Conservation (phyloP, 1,284 basidiomycete genomes). For the Cryptococcus sp. region DNA sequence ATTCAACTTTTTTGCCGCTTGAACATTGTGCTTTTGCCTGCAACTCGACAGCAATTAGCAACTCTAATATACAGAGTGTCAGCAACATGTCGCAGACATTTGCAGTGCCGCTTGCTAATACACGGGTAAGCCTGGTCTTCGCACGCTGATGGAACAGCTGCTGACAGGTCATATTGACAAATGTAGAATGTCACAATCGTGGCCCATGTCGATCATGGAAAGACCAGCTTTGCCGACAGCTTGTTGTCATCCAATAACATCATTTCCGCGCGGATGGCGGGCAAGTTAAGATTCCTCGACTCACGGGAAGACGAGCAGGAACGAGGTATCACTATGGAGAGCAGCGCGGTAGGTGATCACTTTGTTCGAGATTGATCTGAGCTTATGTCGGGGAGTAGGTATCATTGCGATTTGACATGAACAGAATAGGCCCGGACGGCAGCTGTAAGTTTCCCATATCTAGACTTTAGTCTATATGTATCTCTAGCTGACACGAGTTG, state of each 20-base stretch:
- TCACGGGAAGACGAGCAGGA: constrained; percentile 97
- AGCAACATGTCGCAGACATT: constrained; percentile 36
- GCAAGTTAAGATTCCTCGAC: constrained; percentile 94
- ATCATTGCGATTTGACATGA: constrained; percentile 74
- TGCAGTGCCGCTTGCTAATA: constrained; percentile 50
- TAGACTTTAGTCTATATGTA: background rate
- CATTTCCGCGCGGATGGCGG: constrained; percentile 91
- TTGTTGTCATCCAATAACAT: constrained; percentile 97
- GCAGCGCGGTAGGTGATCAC: constrained; percentile 66
- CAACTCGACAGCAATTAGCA: background rate
- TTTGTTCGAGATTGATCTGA: background rate
- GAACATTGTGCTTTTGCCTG: too few species aligned
- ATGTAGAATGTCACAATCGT: constrained; percentile 53
- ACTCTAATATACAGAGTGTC: background rate
- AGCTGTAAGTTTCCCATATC: constrained; percentile 21
- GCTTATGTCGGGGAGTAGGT: constrained; percentile 49
- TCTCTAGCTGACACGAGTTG: background rate
- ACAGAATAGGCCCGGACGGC: constrained; percentile 58
- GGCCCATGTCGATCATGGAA: constrained; percentile 67
- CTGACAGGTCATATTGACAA: background rate
- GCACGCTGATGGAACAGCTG: background rate
- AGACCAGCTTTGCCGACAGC: constrained; percentile 93
- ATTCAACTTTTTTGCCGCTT: too few species aligned
- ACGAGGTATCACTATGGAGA: constrained; percentile 98
- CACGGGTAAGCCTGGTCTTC: constrained; percentile 33